Base-by-base conservation (phyloP, 495 filamentous ascomycete species). In the Bacidia gigantensis region DNA sequence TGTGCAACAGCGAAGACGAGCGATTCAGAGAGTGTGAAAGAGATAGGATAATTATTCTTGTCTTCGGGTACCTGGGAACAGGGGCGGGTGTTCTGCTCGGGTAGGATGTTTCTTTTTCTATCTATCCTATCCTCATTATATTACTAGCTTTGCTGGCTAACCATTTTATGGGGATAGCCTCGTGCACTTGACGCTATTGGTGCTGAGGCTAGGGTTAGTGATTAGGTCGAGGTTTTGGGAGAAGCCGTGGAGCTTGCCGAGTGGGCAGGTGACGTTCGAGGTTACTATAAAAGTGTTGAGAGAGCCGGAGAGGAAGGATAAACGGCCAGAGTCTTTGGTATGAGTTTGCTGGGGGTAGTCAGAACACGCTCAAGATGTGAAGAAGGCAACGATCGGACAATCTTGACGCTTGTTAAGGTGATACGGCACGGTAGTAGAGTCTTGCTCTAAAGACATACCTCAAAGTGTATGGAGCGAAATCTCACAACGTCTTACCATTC, bases 181-280 rank as follows among this genome's bases (percentile, higher is more conserved):
- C 11, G 23, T 50, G 12, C 47, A 50, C 38, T 3, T 50, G 2
- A 26, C 26, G 47, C 26, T 50, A n/a, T 38, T 50, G n/a, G 47
- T 20, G 3, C 18, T 38, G 18, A 21, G 47, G 17, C 12, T 20
- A n/a, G 14, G 24, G n/a, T 18, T 50, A 26, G 47, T 5, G 7
- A 18, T 35, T 14, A 20, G 18, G 26, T 50, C 47, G 18, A 29
- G 32, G 14, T 50, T 50, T 25, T 50, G 47, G 47, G 38, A 11
- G n/a, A 32, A 25, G 23, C 14, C 47, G 1, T 50, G 47, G 47
- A 50, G 32, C 17, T 17, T 50, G 24, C 47, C 47, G 1, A 38
- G 38, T 3, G 47, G 47, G 26, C 47, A 50, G 29, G 18, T 50
- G 10, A 50, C 24, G 25, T 50, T 50, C 20, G 47, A 50, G 26